Conservation (phyloP, 106 monocot species). For the Dendrobium nobile region DNA sequence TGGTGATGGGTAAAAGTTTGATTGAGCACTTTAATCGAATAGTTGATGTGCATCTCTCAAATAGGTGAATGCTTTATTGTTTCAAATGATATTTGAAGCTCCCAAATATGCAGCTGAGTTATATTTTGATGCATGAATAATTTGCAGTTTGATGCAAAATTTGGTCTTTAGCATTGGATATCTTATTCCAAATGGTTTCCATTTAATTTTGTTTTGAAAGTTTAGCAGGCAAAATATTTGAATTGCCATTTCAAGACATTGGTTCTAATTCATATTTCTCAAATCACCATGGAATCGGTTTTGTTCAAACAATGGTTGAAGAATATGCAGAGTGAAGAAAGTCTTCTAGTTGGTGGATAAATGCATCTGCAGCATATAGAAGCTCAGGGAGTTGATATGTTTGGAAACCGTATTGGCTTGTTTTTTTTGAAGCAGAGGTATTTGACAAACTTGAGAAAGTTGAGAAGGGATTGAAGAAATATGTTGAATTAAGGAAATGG, state of each 20-base stretch:
- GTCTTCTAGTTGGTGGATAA: conserved; percentile 48
- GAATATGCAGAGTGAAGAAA: conserved; percentile 75
- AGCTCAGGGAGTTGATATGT: conserved; percentile 51
- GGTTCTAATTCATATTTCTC: neutral
- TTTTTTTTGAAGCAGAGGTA: too few species aligned
- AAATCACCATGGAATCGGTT: conserved; percentile 55
- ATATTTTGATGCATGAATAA: neutral
- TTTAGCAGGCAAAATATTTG: neutral
- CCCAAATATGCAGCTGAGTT: neutral
- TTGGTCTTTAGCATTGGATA: neutral
- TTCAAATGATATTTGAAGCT: neutral
- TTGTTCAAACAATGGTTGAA: conserved; percentile 87
- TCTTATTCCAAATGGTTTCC: neutral
- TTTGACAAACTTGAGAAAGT: too few species aligned
- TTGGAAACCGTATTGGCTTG: too few species aligned
- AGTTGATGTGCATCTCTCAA: neutral
- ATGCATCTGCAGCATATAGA: conserved; percentile 54
- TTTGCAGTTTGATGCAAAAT: neutral
- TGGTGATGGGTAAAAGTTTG: neutral
- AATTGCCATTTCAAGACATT: neutral
- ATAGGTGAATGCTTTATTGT: neutral
- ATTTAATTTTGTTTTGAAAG: neutral
- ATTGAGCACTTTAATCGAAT: neutral
- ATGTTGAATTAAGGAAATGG: too few species aligned
- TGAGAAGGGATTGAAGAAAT: too few species aligned